Conservation (phyloP, 2,329 filamentous ascomycete species). For the Alternaria sp. region DNA sequence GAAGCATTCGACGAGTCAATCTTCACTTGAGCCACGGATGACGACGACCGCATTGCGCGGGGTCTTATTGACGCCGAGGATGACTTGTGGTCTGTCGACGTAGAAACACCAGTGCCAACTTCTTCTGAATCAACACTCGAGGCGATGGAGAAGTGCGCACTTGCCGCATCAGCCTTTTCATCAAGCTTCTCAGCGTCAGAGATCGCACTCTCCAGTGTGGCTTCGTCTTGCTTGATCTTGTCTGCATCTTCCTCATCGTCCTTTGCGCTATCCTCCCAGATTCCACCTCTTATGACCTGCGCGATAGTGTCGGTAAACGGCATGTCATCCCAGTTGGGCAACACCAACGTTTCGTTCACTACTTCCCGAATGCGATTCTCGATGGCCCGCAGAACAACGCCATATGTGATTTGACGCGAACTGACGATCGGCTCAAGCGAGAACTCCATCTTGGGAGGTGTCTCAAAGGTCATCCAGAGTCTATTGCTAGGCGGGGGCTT, state of each 20-base stretch:
- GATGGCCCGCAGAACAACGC: constrained; percentile 87
- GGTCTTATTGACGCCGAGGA: constrained; percentile 47
- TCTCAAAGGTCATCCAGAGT: constrained; percentile 93
- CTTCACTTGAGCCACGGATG: constrained; percentile 70
- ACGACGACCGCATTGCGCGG: constrained; percentile 65
- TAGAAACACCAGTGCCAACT: constrained; percentile 26
- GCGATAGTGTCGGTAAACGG: constrained; percentile 84
- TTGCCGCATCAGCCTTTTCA: constrained; percentile 25
- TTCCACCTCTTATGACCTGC: constrained; percentile 82
- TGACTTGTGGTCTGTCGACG: constrained; percentile 30
- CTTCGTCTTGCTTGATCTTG: constrained; percentile 19
- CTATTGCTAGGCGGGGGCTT: constrained; percentile 96
- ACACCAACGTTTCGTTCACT: constrained; percentile 86
- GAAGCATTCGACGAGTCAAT: constrained; percentile 72
- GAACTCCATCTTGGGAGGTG: constrained; percentile 92
- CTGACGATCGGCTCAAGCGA: constrained; percentile 96
- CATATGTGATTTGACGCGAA: constrained; percentile 93
- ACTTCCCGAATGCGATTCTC: constrained; percentile 95
- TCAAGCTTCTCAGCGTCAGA: constrained; percentile 28
- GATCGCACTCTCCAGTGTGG: constrained; percentile 17
- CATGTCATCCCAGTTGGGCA: constrained; percentile 95
- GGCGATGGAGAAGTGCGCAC: constrained; percentile 27
- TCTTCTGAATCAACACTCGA: constrained; percentile 29
- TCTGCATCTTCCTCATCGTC: constrained; percentile 19
- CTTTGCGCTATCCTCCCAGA: constrained; percentile 63